These are phyloP conservation scores for Musa beccarii DNA, from an alignment of 176 grass and related monocot species.

Conservation along the genomic window DNA sequence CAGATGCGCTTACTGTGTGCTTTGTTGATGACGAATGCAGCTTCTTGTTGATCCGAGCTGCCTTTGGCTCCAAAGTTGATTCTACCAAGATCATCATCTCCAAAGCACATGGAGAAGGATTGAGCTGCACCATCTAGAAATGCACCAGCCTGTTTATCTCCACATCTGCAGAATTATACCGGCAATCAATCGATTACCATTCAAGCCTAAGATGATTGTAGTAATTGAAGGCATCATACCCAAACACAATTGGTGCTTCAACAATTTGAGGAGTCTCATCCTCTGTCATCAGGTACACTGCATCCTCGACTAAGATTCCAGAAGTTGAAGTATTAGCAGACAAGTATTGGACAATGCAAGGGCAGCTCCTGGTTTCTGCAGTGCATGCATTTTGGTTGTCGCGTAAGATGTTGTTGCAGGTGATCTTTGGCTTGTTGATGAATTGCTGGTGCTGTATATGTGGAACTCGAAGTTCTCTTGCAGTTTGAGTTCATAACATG, in stretches of 20 bases:
- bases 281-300: slow-evolving; percentile 54
- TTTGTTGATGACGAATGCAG: slow-evolving; percentile 44
- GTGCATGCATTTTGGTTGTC: slow-evolving; percentile 31
- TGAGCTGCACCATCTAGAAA: slow-evolving; percentile 72
- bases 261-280: slow-evolving; percentile 28
- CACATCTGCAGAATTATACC: slow-evolving; percentile 53
- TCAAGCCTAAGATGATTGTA: not conserved
- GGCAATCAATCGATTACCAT: not conserved
- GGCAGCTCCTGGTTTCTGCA: slow-evolving; percentile 43
- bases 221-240: slow-evolving; percentile 28
- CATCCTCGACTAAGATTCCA: slow-evolving; percentile 71
- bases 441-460: slow-evolving; percentile 45
- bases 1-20: slow-evolving; percentile 39
- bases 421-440: slow-evolving; percentile 53
- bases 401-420: slow-evolving; percentile 62
- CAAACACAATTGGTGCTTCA: slow-evolving; percentile 61
- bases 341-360: slow-evolving; percentile 49
- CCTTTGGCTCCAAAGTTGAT: slow-evolving; percentile 93
- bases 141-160: slow-evolving; percentile 58
- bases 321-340: slow-evolving; percentile 74
- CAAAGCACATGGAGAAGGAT: slow-evolving; percentile 97
- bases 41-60: slow-evolving; percentile 69
- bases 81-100: slow-evolving; percentile 48
- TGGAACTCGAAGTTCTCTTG: slow-evolving; percentile 45
- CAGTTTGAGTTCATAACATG: slow-evolving; percentile 6